A percentile compares a stretch with the other conserved stretches of the same genome.
These are phyloP conservation scores for Coniochaeta hoffmannii DNA, from an alignment of 2,329 filamentous ascomycete species.

Conservation along the genomic window DNA sequence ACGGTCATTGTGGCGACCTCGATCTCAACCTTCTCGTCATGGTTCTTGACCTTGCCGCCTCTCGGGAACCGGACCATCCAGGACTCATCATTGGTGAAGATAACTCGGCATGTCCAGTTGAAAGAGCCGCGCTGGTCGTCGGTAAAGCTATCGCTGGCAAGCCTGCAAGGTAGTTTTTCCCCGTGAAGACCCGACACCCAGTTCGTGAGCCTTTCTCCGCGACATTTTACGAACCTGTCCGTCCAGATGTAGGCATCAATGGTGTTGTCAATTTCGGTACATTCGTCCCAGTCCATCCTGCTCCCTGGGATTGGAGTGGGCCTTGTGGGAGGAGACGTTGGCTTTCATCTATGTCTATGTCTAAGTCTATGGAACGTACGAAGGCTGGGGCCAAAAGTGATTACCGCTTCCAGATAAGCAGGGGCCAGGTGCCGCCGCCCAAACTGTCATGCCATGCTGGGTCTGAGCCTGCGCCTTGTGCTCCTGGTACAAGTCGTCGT, in stretches of 20 bases:
- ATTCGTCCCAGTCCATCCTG: too few species aligned
- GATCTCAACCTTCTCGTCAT: constrained; percentile 3
- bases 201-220: not conserved
- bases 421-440: too few species aligned
- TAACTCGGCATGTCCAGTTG: not conserved
- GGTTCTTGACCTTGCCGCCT: not conserved
- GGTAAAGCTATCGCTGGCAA: not conserved
- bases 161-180: not conserved
- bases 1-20: constrained; percentile 8
- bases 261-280: too few species aligned
- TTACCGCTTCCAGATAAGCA: too few species aligned
- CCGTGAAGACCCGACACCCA: not conserved
- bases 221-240: too few species aligned
- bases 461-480: not conserved
- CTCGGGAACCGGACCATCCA: not conserved
- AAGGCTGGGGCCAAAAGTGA: too few species aligned
- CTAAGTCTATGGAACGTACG: too few species aligned
- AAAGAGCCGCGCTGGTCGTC: not conserved
- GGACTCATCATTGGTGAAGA: not conserved
- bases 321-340: too few species aligned
- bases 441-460: not conserved
- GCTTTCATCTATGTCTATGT: too few species aligned
- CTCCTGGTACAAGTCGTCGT: not conserved
- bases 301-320: too few species aligned
- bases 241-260: too few species aligned